Conservation (phyloP, 176 grass and related monocot species). For the Cenchrus americanus region DNA sequence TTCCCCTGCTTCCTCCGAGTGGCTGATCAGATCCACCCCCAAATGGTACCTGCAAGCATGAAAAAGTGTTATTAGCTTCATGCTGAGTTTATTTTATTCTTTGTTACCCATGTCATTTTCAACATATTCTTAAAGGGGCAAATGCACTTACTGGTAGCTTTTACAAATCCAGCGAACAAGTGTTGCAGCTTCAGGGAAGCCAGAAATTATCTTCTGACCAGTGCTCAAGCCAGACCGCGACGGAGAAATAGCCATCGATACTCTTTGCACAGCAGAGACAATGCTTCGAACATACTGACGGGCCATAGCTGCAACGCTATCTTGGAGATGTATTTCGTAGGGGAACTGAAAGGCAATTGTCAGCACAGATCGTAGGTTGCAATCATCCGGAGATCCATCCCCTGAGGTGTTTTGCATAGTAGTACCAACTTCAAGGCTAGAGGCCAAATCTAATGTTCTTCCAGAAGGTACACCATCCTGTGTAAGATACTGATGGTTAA, state of each 20-base stretch:
- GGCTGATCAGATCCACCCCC: conserved; percentile 78
- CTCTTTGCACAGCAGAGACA: conserved; percentile 86
- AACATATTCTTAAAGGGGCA: neutral
- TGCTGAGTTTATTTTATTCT: neutral
- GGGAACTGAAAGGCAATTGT: conserved; percentile 97
- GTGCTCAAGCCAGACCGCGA: conserved; percentile 53
- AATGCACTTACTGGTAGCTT: conserved; percentile 80
- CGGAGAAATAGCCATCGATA: conserved; percentile 79
- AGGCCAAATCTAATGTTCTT: conserved; percentile 92
- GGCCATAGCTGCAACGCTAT: conserved; percentile 83
- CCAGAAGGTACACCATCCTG: conserved; percentile 68
- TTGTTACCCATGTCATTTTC: neutral
- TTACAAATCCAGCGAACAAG: conserved; percentile 88
- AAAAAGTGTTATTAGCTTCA: conserved; percentile 1
- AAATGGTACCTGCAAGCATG: conserved; percentile 69
- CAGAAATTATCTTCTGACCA: conserved; percentile 65
- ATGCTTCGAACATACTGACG: conserved; percentile 91
- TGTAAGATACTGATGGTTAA: conserved; percentile 34
- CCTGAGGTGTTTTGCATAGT: conserved; percentile 48
- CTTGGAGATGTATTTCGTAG: conserved; percentile 88
- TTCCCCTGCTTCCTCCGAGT: conserved; percentile 67
- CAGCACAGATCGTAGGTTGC: conserved; percentile 81
- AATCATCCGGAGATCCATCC: conserved; percentile 45
- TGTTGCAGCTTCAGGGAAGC: conserved; percentile 83
- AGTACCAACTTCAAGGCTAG: conserved; percentile 86